phyloP scores from a whole-genome alignment of 139 green algal genomes.

The Ulvella scutata region DNA sequence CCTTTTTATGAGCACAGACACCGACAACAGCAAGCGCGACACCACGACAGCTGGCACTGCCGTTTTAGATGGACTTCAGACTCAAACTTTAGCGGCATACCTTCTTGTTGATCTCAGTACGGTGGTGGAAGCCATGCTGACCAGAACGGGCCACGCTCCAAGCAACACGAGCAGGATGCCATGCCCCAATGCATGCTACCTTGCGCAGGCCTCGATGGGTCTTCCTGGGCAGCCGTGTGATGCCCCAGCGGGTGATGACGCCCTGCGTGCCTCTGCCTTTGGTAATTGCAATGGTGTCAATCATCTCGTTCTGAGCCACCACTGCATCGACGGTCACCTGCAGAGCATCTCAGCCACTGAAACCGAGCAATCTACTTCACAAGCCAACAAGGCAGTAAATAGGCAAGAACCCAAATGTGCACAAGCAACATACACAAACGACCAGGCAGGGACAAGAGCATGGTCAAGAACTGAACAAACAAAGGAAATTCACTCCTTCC shows the following conservation, averaged over 20 bases:
- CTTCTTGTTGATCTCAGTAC: conserved; percentile 99
- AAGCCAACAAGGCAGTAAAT: too few relatives aligned
- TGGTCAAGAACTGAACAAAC: too few relatives aligned
- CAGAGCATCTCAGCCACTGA: not conserved
- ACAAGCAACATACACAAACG: too few relatives aligned
- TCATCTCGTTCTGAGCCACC: conserved; percentile 92
- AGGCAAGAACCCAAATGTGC: too few relatives aligned
- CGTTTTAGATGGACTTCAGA: too few relatives aligned
- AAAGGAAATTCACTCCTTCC: too few relatives aligned
- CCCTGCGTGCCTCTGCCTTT: conserved; percentile 88
- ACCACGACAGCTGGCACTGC: too few relatives aligned
- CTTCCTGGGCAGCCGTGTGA: conserved; percentile 96
- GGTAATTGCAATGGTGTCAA: conserved; percentile 97
- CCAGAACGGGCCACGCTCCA: conserved; percentile 92
- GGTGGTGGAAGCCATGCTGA: conserved; percentile 95
- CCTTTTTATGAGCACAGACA: too few relatives aligned
- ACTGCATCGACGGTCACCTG: conserved; percentile 66
- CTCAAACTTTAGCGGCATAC: too few relatives aligned
- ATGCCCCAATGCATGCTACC: conserved; percentile 97
- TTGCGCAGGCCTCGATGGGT: conserved; percentile 98
- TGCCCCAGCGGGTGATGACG: conserved; percentile 95
- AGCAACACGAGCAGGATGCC: conserved; percentile 91
- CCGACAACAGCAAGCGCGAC: too few relatives aligned
- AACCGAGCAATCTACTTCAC: too few relatives aligned
- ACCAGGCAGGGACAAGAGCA: too few relatives aligned